Base-by-base conservation (phyloP, 1,139 yeast genomes). In the Sugiyamaella pinicola region DNA sequence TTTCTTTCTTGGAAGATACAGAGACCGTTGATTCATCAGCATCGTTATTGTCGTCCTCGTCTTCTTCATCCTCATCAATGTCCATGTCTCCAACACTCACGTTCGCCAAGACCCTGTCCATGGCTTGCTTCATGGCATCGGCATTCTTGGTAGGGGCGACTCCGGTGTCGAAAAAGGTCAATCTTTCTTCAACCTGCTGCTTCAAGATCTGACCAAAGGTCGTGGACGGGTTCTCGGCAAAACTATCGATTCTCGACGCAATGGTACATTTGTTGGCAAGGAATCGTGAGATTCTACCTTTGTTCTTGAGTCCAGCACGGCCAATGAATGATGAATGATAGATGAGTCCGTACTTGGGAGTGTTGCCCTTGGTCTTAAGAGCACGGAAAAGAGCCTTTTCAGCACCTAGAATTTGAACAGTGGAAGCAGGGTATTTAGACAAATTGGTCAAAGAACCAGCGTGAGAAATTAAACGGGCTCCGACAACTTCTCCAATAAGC, bases 341-440 rank as follows among this genome's bases (percentile, higher is more conserved):
- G 68, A 93, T 88, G 71, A 93, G 81, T 71, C 99, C 99, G 73
- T 93, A 93, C 74, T 93, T 93, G 67, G 99, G 99, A 59, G 99
- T 93, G 77, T 93, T 91, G 71, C 95, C 96, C 78, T 93, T 93
- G 63, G 99, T 93, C 80, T 93, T 93, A 71, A 93, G 82, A 62
- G 99, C 99, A 78, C 99, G 86, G 82, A 93, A 93, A 62, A 93
- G 80, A 49, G 99, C 99, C 83, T 93, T 93, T 77, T 93, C 99
- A 64, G 99, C 99, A 75, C 99, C 99, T 68, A 93, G 81, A 64
- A 93, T 93, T 79, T 93, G 99, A 55, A 93, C 95, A 58, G 99
- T 93, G 19, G 99, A 93, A 54, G 99, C 99, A 64, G 99, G 98
- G 73, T 95, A 96, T 74, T 93, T 93, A 58, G 98, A 91, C 70